A percentile compares a stretch with the other conserved stretches of the same genome.
Evolutionary conservation across 1,284 basidiomycete species (phyloP).

Genomic region (Xerocomus nothofagi): DNA sequence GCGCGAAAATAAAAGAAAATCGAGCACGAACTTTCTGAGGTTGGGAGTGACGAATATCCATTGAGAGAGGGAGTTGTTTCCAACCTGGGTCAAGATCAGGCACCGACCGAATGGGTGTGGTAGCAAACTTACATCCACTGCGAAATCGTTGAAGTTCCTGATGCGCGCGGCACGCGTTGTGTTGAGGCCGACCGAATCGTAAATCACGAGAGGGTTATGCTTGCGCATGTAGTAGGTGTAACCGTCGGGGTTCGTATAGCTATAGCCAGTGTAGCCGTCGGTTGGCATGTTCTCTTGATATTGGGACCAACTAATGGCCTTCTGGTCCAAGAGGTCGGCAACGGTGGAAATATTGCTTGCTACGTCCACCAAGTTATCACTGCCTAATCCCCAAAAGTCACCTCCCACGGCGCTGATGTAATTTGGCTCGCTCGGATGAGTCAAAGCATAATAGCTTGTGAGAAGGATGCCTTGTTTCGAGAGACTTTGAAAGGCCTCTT

Average conservation of each 20-base stretch:
- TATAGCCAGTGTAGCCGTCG: constrained; percentile 48
- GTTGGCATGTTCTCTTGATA: constrained; percentile 64
- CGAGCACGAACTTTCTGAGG: constrained; percentile 31
- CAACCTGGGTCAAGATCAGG: constrained; percentile 7
- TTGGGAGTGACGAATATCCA: constrained; percentile 67
- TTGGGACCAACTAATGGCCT: constrained; percentile 54
- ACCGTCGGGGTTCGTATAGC: constrained; percentile 46
- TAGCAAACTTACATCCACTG: constrained; percentile 49
- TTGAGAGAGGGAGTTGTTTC: constrained; percentile 51
- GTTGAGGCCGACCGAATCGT: constrained; percentile 46
- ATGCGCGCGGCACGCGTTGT: constrained; percentile 46
- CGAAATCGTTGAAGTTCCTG: constrained; percentile 65
- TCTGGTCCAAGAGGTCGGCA: constrained; percentile 63
- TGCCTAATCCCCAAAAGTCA: constrained; percentile 56
- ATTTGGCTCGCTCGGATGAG: constrained; percentile 67
- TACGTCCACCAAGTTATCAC: constrained; percentile 44
- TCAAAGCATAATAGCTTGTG: constrained; percentile 53
- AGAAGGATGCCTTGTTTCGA: constrained; percentile 54
- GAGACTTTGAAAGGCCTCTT: constrained; percentile 47
- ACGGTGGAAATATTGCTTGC: constrained; percentile 52
- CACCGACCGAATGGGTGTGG: constrained; percentile 37
- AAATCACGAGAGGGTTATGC: constrained; percentile 60
- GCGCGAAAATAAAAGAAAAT: background rate
- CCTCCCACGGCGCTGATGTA: constrained; percentile 53
- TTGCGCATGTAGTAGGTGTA: constrained; percentile 58